A percentile compares a stretch with the other conserved stretches of the same genome.
Evolutionary conservation across 805 yeast genomes (phyloP).

Genomic region (Saccharomycopsis sp.): DNA sequence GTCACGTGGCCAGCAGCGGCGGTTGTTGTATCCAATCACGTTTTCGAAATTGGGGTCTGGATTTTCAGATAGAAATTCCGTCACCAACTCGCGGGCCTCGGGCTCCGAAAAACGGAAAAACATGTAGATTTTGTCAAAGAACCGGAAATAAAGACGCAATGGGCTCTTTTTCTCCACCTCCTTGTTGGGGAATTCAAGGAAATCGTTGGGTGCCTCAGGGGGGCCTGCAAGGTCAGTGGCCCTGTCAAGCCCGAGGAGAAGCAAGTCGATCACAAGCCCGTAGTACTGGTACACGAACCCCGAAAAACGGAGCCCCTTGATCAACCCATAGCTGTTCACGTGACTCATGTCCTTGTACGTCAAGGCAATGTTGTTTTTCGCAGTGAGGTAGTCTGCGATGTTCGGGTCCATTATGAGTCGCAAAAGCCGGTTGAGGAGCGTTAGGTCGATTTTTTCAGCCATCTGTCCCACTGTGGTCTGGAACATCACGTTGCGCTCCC

Average conservation of each 20-base stretch:
- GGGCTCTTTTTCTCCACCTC: conserved; percentile 44
- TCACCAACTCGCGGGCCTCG: conserved; percentile 69
- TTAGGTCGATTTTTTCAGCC: conserved; percentile 82
- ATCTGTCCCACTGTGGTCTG: conserved; percentile 66
- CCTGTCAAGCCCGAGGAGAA: conserved; percentile 77
- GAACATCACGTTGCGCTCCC: conserved; percentile 77
- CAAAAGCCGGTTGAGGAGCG: conserved; percentile 73
- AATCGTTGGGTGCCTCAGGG: conserved; percentile 63
- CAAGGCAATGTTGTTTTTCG: conserved; percentile 77
- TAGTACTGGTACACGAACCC: conserved; percentile 87
- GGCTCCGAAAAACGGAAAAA: conserved; percentile 67
- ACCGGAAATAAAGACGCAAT: conserved; percentile 52
- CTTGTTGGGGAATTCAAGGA: conserved; percentile 57
- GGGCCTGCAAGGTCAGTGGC: conserved; percentile 86
- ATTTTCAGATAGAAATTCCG: conserved; percentile 71
- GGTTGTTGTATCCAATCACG: conserved; percentile 78
- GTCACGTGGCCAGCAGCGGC: conserved; percentile 93
- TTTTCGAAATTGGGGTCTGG: conserved; percentile 92
- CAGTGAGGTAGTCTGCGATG: conserved; percentile 89
- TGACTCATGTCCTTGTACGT: conserved; percentile 94
- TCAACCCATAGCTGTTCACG: conserved; percentile 78
- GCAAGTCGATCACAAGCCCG: conserved; percentile 76
- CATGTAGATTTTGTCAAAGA: conserved; percentile 74
- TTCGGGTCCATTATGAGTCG: conserved; percentile 80
- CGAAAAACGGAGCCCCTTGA: conserved; percentile 86